Base-by-base conservation (phyloP, 108 stramenopile species). In the Schizochytrium sp. region DNA sequence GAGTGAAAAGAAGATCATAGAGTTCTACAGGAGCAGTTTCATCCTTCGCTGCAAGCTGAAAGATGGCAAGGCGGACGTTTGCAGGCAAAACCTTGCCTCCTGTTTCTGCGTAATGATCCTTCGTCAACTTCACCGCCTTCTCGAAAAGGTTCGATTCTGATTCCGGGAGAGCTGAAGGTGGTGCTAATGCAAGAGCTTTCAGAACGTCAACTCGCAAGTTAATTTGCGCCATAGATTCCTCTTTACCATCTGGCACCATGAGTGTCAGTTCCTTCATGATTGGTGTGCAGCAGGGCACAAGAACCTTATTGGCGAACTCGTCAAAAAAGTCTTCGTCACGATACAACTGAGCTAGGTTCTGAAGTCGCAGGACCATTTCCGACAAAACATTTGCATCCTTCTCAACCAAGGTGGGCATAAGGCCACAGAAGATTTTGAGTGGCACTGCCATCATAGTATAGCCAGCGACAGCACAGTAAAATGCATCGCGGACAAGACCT, bases 241-340 rank as follows among this genome's bases (percentile, higher is more conserved):
- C 76, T 47, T 5, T 53, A 5, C 28, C 28, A 5, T 49, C 47
- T 10, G 50, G 76, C 15, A 53, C 50, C 5, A 55, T n/a, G 3
- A 49, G 53, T 17, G 76, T 50, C 7, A 83, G 28, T n/a, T 83
- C 17, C 19, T 83, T 38, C 50, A 83, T 55, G 50, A 83, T 55
- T n/a, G 76, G 76, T n/a, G 19, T 55, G 53, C 76, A 83, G 76
- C 76, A 83, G 13, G 76, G 76, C 47, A 69, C 60, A 8, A 88
- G 4, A 49, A 88, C 8, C 49, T 61, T 88, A n/a, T 41, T 40
- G 5, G 61, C 88, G 46, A 19, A 69, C 13, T 19, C 46, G 47
- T 61, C 88, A 47, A 88, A 88, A 28, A 88, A 61, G n/a, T 7
- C 3, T 42, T 88, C 88, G 88, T 83, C 76, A 53, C 76, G 76